Percentiles rank a stretch among this genome's conserved stretches.
phyloP scores from a whole-genome alignment of 2,329 filamentous ascomycete genomes.

The Aphanocladium album region DNA sequence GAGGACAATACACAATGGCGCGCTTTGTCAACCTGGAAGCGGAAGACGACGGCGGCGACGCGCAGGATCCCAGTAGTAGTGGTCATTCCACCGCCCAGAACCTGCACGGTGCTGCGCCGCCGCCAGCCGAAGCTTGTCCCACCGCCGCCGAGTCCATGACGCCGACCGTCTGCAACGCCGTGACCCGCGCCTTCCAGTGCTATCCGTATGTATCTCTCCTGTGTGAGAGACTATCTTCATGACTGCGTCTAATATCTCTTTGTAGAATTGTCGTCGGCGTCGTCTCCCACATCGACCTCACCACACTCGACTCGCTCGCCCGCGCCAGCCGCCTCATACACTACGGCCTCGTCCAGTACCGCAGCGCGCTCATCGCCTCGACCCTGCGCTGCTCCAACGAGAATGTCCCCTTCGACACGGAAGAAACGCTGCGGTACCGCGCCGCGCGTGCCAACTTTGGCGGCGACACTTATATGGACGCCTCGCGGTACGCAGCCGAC shows the following conservation, averaged over 20 bases:
- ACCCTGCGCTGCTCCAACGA: slow-evolving; percentile 81
- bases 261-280: slow-evolving; percentile 73
- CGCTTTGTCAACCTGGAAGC: slow-evolving; percentile 21
- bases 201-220: slow-evolving; percentile 28
- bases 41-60: slow-evolving; percentile 14
- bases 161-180: slow-evolving; percentile 19
- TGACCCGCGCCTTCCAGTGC: slow-evolving; percentile 29
- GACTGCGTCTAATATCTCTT: not conserved
- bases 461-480: slow-evolving; percentile 57
- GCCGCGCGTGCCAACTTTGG: slow-evolving; percentile 38
- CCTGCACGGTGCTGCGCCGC: slow-evolving; percentile 12
- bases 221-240: not conserved
- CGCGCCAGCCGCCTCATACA: slow-evolving; percentile 77
- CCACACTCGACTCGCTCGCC: slow-evolving; percentile 78
- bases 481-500: slow-evolving; percentile 41
- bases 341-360: slow-evolving; percentile 71
- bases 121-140: not conserved
- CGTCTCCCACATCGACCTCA: slow-evolving; percentile 75
- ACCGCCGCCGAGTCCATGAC: not conserved
- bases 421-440: slow-evolving; percentile 53
- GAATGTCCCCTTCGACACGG: slow-evolving; percentile 46
- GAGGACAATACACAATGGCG: slow-evolving; percentile 14
- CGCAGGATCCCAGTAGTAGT: slow-evolving; percentile 10
- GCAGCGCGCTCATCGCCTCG: slow-evolving; percentile 64
- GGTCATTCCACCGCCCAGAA: not conserved